These are phyloP conservation scores for Lentinula raphanica DNA, from an alignment of 768 basidiomycete genomes.

Conservation along the genomic window DNA sequence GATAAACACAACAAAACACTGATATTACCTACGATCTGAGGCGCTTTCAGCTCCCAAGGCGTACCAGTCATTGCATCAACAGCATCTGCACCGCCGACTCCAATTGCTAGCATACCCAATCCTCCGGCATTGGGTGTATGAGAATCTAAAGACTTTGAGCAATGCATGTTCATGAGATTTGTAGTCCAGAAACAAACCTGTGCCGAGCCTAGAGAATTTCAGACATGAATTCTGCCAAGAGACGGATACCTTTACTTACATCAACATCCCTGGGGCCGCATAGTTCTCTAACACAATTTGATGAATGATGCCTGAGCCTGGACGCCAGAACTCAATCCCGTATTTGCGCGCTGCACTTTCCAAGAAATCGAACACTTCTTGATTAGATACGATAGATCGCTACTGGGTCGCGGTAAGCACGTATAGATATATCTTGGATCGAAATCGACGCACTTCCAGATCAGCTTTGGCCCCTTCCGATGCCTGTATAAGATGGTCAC, in stretches of 20 bases:
- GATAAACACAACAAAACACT: neutral
- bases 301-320: slow-evolving; percentile 95
- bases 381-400: slow-evolving; percentile 82
- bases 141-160: slow-evolving; percentile 52
- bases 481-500: slow-evolving; percentile 96
- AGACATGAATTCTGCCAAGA: slow-evolving; percentile 10
- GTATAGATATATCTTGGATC: neutral
- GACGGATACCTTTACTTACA: slow-evolving; percentile 41
- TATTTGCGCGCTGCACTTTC: slow-evolving; percentile 88
- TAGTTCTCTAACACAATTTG: slow-evolving; percentile 98
- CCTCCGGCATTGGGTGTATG: slow-evolving; percentile 99
- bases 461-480: slow-evolving; percentile 83
- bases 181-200: slow-evolving; percentile 41
- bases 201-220: slow-evolving; percentile 58
- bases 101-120: slow-evolving; percentile 92
- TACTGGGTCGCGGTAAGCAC: slow-evolving; percentile 20
- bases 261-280: slow-evolving; percentile 90
- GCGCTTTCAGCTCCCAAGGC: slow-evolving; percentile 96
- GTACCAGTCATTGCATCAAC: slow-evolving; percentile 98
- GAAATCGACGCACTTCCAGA: slow-evolving; percentile 51
- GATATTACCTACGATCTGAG: slow-evolving; percentile 67
- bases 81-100: slow-evolving; percentile 98
- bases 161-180: neutral
- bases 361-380: slow-evolving; percentile 97
- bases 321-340: slow-evolving; percentile 97